Base-by-base conservation (phyloP, 208 protist species). In the Trypanosoma cruzi region DNA sequence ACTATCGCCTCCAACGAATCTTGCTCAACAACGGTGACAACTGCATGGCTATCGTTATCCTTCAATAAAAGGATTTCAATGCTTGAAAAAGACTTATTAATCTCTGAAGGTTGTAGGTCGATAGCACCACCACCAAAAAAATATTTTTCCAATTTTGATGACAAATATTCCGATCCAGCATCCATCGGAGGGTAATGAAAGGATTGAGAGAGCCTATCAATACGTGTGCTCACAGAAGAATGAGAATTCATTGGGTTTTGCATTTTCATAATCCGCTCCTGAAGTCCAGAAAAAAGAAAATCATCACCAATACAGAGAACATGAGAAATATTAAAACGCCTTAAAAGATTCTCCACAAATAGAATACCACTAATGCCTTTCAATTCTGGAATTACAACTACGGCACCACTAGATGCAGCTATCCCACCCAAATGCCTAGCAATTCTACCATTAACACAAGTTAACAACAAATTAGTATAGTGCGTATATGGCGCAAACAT, bases 251-350 rank as follows among this genome's bases (percentile, higher is more conserved):
- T 73, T n/a, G 64, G 49, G 1, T 42, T 60, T 29, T 69, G 62
- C 18, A 57, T 34, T 42, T 69, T 66, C 7, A 71, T 67, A 37
- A 73, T 64, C 13, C 75, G 80, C 2, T 67, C 56, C 63, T 80
- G 68, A 5, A 95, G 70, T 26, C 80, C 77, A 68, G 83, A 78
- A 64, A 96, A 94, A 28, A 93, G 55, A 58, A 79, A 85, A 60
- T 96, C 88, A 62, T 96, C 88, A 11, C 85, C 86, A 18, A 89
- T 53, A 64, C 80, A 88, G 20, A 96, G 60, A 46, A 94, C 80
- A 65, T 88, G 78, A 11, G 82, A 82, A n/a, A 90, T 63, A 42
- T 80, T 73, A 69, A 84, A 89, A 40, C 78, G 80, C 37, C 88
- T 58, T 46, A 88, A 76, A 31, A 93, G 8, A 13, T 94, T 85